Evolutionary conservation across 129 eudicot species (phyloP).

Genomic region (Pulicaria dysenterica): DNA sequence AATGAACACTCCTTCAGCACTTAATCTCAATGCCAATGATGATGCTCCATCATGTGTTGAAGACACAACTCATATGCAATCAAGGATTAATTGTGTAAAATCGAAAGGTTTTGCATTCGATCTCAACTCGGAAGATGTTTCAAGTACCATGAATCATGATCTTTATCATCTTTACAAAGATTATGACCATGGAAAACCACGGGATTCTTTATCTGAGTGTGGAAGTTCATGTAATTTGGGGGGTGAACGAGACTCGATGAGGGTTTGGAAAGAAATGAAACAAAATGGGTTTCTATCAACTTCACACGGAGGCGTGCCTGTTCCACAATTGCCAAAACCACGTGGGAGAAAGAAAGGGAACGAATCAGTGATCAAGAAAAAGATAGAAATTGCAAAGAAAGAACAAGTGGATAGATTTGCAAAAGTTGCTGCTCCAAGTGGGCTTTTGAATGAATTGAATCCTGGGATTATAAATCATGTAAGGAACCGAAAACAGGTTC

Average conservation of each 20-base stretch:
- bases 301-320: conserved; percentile 63
- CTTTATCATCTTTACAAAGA: conserved; percentile 37
- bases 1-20: conserved; percentile 18
- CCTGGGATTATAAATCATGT: conserved; percentile 96
- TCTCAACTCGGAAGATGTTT: conserved; percentile 63
- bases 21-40: conserved; percentile 62
- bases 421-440: conserved; percentile 91
- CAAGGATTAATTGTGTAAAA: conserved; percentile 23
- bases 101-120: conserved; percentile 45
- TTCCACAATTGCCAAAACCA: conserved; percentile 47
- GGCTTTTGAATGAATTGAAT: conserved; percentile 76
- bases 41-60: conserved; percentile 31
- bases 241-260: conserved; percentile 59
- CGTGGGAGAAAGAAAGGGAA: conserved; percentile 63
- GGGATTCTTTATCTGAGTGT: conserved; percentile 58
- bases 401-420: conserved; percentile 86
- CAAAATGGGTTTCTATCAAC: conserved; percentile 68
- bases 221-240: conserved; percentile 56
- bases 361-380: conserved; percentile 61
- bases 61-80: conserved; percentile 22
- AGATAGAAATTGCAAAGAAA: conserved; percentile 79
- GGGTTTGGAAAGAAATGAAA: conserved; percentile 85
- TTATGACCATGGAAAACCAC: conserved; percentile 34
- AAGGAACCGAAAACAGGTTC: conserved; percentile 90
- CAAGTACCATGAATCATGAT: conserved; percentile 54